Evolutionary conservation across 306 rosid species (phyloP), one percentile per base, ranked within the genome.

Genomic region (Cajanus cajan): DNA sequence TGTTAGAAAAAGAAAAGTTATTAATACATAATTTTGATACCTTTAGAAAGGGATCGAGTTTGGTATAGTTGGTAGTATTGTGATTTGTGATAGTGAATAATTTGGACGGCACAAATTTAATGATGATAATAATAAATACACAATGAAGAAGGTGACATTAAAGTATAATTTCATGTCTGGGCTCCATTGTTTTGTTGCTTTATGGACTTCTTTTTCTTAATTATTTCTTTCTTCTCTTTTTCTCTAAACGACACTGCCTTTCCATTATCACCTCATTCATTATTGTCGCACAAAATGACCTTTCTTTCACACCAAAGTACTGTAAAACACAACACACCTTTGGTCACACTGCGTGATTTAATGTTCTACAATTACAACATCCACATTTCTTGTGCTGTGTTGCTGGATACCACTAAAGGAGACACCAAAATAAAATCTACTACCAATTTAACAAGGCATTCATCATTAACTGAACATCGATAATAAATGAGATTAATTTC

Each of bases 401-500:
- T 45, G 31, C 36, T 64, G 80, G 40, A 48, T 34, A 21, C 16
- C 80, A 77, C 80, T 74, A 16, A 50, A 45, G 11, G 71, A 44
- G 19, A 44, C 58, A 15, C n/a, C n/a, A n/a, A 24, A 1, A 1
- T 0, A 25, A 62, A 62, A 9, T 28, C 10, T 43, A 74, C 22
- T n/a, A n/a, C n/a, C 12, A 37, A 16, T 11, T 18, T 52, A 19
- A 52, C 14, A 52, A 8, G 31, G n/a, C n/a, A n/a, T n/a, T n/a
- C n/a, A n/a, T n/a, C n/a, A n/a, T n/a, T n/a, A n/a, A n/a, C n/a
- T n/a, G n/a, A n/a, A n/a, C n/a, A n/a, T n/a, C n/a, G n/a, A n/a
- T n/a, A n/a, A n/a, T n/a, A n/a, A n/a, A n/a, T n/a, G n/a, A n/a
- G n/a, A n/a, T n/a, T n/a, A n/a, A n/a, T n/a, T n/a, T n/a, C n/a